Conservation (phyloP, 495 filamentous ascomycete genomes). For the Extremus antarcticus region DNA sequence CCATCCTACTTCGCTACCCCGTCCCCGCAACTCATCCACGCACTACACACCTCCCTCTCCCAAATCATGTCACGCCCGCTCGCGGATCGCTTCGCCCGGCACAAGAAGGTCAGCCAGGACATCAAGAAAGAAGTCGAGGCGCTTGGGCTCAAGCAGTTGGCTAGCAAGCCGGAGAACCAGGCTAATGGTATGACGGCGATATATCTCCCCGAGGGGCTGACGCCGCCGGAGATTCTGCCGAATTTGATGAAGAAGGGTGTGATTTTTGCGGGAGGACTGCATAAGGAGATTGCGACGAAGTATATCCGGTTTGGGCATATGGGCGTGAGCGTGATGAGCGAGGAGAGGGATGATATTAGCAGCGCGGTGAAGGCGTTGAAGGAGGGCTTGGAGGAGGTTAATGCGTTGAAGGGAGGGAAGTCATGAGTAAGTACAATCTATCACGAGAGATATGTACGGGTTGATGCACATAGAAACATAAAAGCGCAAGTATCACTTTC, state of each 20-base stretch:
- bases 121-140: conserved; percentile 71
- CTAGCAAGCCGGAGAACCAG: conserved; percentile 74
- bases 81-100: conserved; percentile 65
- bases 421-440: no score
- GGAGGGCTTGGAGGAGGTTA: conserved; percentile 60
- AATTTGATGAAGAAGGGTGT: conserved; percentile 81
- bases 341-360: conserved; percentile 60
- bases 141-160: conserved; percentile 77
- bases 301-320: conserved; percentile 84
- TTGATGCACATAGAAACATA: no score
- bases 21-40: conserved; percentile 84
- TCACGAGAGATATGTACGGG: no score
- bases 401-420: conserved; percentile 26
- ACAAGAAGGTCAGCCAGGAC: conserved; percentile 62
- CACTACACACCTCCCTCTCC: conserved; percentile 81
- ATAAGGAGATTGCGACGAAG: conserved; percentile 68
- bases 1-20: conserved; percentile 96
- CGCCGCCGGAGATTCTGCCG: conserved; percentile 70
- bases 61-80: conserved; percentile 75
- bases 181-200: conserved; percentile 97
- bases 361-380: conserved; percentile 69
- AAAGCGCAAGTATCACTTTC: no score
- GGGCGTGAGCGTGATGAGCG: conserved; percentile 77
- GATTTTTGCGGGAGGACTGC: conserved; percentile 87
- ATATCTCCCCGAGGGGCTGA: conserved; percentile 76